Percentiles rank a stretch among this genome's conserved stretches.
Conservation (phyloP, 768 basidiomycete species). For the Leccinum rimulosum region DNA sequence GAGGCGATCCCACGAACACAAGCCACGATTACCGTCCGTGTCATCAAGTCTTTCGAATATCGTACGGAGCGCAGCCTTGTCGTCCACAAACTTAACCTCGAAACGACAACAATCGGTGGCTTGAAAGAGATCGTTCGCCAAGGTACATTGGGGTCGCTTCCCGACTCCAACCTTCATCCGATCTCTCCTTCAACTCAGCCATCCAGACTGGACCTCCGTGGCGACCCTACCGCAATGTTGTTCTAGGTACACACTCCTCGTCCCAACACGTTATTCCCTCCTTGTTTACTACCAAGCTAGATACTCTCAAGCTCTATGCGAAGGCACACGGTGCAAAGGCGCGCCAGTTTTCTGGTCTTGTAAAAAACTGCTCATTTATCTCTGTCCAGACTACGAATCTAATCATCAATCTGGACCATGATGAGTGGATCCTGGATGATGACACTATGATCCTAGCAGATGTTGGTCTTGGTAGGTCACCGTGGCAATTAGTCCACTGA, state of each 20-base stretch:
- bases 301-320: slow-evolving; percentile 93
- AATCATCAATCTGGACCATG: slow-evolving; percentile 96
- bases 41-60: slow-evolving; percentile 94
- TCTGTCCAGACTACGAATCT: slow-evolving; percentile 82
- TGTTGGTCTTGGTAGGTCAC: slow-evolving; percentile 68
- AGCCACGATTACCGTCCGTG: slow-evolving; percentile 84
- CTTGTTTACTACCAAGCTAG: slow-evolving; percentile 38
- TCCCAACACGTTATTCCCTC: background rate
- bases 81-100: slow-evolving; percentile 77
- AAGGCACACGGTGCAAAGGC: slow-evolving; percentile 96
- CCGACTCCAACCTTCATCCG: background rate
- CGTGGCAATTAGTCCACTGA: background rate
- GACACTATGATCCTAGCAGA: slow-evolving; percentile 63
- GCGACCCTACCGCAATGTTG: slow-evolving; percentile 81
- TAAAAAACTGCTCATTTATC: background rate
- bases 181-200: slow-evolving; percentile 41
- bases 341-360: background rate
- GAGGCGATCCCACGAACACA: slow-evolving; percentile 62
- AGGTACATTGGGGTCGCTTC: slow-evolving; percentile 42
- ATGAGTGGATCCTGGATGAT: slow-evolving; percentile 86
- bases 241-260: slow-evolving; percentile 52
- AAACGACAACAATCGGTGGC: slow-evolving; percentile 69
- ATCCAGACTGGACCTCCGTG: slow-evolving; percentile 73
- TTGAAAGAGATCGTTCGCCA: slow-evolving; percentile 71
- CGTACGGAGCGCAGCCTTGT: slow-evolving; percentile 88